Percentiles rank a stretch among this genome's conserved stretches.
Conservation (phyloP, 1,284 basidiomycete genomes). For the Ganoderma sp. region DNA sequence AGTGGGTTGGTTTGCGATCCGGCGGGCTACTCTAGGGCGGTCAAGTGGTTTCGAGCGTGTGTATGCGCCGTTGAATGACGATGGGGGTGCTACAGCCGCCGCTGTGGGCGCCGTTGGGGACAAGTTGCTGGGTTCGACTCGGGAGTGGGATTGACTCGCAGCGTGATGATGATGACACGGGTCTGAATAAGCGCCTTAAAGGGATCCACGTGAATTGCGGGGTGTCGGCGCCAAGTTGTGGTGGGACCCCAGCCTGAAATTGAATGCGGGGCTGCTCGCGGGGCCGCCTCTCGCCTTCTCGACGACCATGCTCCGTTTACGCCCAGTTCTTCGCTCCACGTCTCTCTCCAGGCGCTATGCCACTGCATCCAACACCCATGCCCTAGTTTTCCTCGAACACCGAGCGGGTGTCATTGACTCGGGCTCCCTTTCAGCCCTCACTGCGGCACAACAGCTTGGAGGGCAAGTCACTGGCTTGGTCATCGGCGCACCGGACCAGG, state of each 20-base stretch:
- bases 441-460: constrained; percentile 86
- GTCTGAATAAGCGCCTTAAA: neutral
- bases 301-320: constrained; percentile 45
- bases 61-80: neutral
- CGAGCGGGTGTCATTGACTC: constrained; percentile 83
- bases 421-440: constrained; percentile 87
- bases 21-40: no score
- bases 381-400: constrained; percentile 91
- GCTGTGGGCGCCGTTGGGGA: no score
- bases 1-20: neutral
- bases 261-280: neutral
- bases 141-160: no score
- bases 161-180: no score
- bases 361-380: constrained; percentile 62
- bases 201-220: neutral
- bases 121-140: no score
- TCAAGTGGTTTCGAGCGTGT: no score
- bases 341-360: constrained; percentile 57
- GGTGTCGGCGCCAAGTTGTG: neutral
- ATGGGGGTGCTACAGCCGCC: no score
- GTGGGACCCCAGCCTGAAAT: constrained; percentile 1
- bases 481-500: constrained; percentile 75
- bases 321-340: constrained; percentile 36
- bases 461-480: constrained; percentile 90
- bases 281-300: constrained; percentile 8